Evolutionary conservation across 805 yeast genomes (phyloP).

Genomic region (Kuraishia hungarica): DNA sequence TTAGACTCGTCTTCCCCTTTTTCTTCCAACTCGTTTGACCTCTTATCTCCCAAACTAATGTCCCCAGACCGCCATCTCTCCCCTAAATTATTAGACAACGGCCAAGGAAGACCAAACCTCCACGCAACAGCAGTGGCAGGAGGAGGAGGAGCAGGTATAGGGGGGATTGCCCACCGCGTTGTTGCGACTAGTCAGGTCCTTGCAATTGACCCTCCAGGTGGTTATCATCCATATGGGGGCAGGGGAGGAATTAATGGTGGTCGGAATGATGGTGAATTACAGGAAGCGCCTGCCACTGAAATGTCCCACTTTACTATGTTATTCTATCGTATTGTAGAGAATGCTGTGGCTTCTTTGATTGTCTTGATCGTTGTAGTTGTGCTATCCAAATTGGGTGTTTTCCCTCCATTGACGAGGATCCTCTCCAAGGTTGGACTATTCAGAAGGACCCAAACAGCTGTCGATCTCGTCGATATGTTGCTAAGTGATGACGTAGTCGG

Average conservation of each 20-base stretch:
- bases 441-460: constrained; percentile 23
- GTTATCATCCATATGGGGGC: not conserved
- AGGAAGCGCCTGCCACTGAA: not conserved
- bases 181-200: constrained; percentile 5
- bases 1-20: not conserved
- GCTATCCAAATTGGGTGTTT: constrained; percentile 27
- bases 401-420: constrained; percentile 25
- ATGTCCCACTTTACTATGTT: constrained; percentile 5
- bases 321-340: constrained; percentile 33
- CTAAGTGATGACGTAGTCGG: constrained; percentile 18
- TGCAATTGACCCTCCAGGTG: constrained; percentile 11
- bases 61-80: not conserved
- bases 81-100: not conserved
- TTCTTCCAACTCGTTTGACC: not conserved
- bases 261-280: not conserved
- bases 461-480: constrained; percentile 23
- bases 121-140: not conserved
- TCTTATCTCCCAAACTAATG: not conserved
- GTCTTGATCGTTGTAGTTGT: constrained; percentile 26
- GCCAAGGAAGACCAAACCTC: not conserved
- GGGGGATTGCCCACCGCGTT: not conserved
- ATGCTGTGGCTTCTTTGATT: constrained; percentile 34
- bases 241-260: not conserved
- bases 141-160: no score
- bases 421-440: constrained; percentile 21